Base-by-base conservation (phyloP, 2,329 filamentous ascomycete species). In the Pestalotiopsis fici region DNA sequence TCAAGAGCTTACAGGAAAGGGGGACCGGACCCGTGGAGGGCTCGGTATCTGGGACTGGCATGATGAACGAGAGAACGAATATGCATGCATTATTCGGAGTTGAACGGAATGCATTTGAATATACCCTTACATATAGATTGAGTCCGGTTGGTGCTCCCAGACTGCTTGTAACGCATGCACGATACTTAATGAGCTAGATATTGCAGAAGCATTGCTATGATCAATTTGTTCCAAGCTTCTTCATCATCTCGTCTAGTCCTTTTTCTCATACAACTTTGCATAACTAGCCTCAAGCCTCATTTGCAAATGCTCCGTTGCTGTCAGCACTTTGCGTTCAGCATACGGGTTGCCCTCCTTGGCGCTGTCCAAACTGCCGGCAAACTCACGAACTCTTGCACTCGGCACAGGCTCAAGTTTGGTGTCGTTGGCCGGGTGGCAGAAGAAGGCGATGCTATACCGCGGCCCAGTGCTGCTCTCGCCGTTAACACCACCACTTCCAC, bases 381-480 rank as follows among this genome's bases (percentile, higher is more conserved):
- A 83, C 65, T 74, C 78, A 71, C 74, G 79, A 3, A 91, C 88
- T 59, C 84, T 78, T 69, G 86, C 82, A 74, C 89, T 91, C 9
- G 90, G 90, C 59, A 92, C 88, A 1, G 87, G 79, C 60, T 83
- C 83, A 62, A 92, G 78, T 55, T 83, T 77, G 9, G 84, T 85
- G 1, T 80, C 77, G 7, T 86, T 82, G 4, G 86, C 83, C 1
- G 90, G 90, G 74, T 92, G 90, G 70, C 88, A 91, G 78, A 92
- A 92, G 78, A 87, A 92, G 6, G 87, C 90, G 70, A 92, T 89
- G 11, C 87, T 90, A 74, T 91, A 92, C 60, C 90, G 80, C 68
- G 87, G 82, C 28, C 85, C 85, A 0, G 75, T 73, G 37, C 80
- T 84, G 3, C 78, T 80, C 76, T 87, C 87, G n/a, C 83, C 85